A percentile compares a stretch with the other conserved stretches of the same genome.
These are phyloP conservation scores for Aureobasidium sp. DNA, from an alignment of 2,329 filamentous ascomycete genomes.

Conservation along the genomic window DNA sequence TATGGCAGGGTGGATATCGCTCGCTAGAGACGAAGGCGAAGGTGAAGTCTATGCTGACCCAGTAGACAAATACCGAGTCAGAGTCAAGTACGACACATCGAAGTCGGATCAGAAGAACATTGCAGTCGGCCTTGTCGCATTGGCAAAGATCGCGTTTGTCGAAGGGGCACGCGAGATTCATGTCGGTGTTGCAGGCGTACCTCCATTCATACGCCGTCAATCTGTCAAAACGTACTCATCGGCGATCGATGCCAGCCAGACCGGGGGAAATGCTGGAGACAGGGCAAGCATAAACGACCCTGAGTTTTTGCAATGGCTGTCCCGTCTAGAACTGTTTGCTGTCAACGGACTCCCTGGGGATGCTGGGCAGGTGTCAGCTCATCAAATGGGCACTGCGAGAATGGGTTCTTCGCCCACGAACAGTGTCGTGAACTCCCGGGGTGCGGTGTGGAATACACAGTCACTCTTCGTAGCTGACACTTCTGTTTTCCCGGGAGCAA, in stretches of 20 bases:
- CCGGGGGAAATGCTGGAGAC: conserved; percentile 29
- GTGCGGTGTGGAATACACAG: conserved; percentile 54
- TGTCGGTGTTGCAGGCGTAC: conserved; percentile 52
- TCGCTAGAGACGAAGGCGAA: conserved; percentile 67
- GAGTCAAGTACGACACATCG: conserved; percentile 63
- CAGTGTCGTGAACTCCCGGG: conserved; percentile 36
- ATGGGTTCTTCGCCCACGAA: conserved; percentile 49
- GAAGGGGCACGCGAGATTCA: conserved; percentile 75
- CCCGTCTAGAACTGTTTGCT: conserved; percentile 38
- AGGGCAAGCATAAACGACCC: conserved; percentile 42
- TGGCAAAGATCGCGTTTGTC: conserved; percentile 69
- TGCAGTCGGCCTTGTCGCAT: conserved; percentile 61
- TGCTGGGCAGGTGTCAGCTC: conserved; percentile 57
- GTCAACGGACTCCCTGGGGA: conserved; percentile 42
- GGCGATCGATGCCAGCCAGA: conserved; percentile 13
- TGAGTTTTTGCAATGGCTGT: conserved; percentile 55
- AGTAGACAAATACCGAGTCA: conserved; percentile 40
- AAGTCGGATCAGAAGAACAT: conserved; percentile 64
- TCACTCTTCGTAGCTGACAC: conserved; percentile 64
- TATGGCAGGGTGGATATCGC: conserved; percentile 62
- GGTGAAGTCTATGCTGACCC: conserved; percentile 69
- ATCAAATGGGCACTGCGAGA: conserved; percentile 72
- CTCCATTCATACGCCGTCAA: conserved; percentile 50
- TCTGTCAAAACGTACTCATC: conserved; percentile 14
- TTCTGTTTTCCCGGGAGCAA: conserved; percentile 67